phyloP scores from a whole-genome alignment of 345 rosid genomes.

The Pugionium dolabratum region DNA sequence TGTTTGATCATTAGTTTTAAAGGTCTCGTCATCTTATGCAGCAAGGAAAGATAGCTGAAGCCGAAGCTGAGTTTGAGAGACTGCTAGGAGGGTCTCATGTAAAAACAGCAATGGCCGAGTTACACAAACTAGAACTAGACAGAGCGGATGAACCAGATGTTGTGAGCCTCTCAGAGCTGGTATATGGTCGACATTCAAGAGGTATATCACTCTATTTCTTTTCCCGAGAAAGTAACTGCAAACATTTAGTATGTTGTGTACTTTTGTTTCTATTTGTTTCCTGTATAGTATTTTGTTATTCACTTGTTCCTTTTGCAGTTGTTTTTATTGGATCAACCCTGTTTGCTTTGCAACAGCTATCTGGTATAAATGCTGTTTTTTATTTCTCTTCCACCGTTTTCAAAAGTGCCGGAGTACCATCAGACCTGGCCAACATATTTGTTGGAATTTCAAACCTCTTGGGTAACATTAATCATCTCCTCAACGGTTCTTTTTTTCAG shows the following conservation, averaged over 20 bases:
- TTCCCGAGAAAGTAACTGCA: conserved; percentile 17
- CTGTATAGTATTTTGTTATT: conserved; percentile 60
- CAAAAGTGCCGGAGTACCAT: conserved; percentile 90
- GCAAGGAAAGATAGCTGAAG: conserved; percentile 86
- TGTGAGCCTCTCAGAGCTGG: conserved; percentile 66
- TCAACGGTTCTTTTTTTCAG: not conserved
- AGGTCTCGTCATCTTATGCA: conserved; percentile 39
- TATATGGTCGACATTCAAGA: conserved; percentile 78
- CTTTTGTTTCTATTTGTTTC: conserved; percentile 24
- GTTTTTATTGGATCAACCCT: conserved; percentile 99
- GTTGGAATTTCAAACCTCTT: conserved; percentile 78
- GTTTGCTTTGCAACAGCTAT: conserved; percentile 99
- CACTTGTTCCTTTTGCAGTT: conserved; percentile 92
- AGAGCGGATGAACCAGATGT: conserved; percentile 64
- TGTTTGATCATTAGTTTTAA: conserved; percentile 4
- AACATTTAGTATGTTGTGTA: not conserved
- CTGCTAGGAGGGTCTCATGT: conserved; percentile 83
- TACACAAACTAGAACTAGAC: conserved; percentile 73
- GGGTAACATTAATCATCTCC: conserved; percentile 47
- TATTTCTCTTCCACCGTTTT: conserved; percentile 98
- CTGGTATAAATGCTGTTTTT: conserved; percentile 98
- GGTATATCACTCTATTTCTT: conserved; percentile 50
- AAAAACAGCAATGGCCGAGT: conserved; percentile 71
- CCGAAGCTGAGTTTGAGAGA: conserved; percentile 82
- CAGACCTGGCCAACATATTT: conserved; percentile 69